These are phyloP conservation scores for Lactarius vividus DNA, from an alignment of 768 basidiomycete genomes.

Conservation along the genomic window DNA sequence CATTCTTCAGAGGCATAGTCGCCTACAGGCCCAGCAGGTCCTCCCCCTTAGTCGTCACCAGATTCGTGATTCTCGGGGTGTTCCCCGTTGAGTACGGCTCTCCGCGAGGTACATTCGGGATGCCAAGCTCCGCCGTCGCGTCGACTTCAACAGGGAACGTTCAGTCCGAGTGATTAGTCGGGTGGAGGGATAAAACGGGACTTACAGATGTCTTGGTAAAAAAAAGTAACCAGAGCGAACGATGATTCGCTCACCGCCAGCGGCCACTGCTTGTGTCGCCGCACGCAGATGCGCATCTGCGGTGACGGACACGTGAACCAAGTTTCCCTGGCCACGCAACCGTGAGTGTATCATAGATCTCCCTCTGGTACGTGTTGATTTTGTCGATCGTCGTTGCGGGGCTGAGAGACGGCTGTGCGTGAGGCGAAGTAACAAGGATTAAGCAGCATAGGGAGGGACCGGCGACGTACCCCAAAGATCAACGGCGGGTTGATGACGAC, in stretches of 20 bases:
- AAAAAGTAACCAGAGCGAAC: slow-evolving; percentile 9
- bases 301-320: slow-evolving; percentile 2
- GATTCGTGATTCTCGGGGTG: too few relatives aligned
- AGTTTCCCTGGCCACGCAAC: slow-evolving; percentile 6
- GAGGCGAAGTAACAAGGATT: background rate
- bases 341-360: slow-evolving; percentile 15
- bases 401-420: slow-evolving; percentile 33
- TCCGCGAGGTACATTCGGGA: slow-evolving; percentile 11
- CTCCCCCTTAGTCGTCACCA: slow-evolving; percentile 9
- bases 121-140: slow-evolving; percentile 9
- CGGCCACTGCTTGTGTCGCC: background rate
- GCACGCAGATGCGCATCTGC: slow-evolving; percentile 21
- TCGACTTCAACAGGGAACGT: background rate
- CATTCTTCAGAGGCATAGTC: slow-evolving; percentile 4
- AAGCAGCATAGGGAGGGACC: background rate
- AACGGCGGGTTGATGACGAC: slow-evolving; percentile 53
- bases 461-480: slow-evolving; percentile 16
- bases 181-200: background rate
- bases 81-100: slow-evolving; percentile 13
- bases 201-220: slow-evolving; percentile 20
- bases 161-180: background rate
- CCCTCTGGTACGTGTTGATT: slow-evolving; percentile 20
- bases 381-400: slow-evolving; percentile 17
- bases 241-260: slow-evolving; percentile 21
- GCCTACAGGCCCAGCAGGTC: slow-evolving; percentile 11